Percentiles rank a stretch among this genome's conserved stretches.
phyloP scores from a whole-genome alignment of 2,329 filamentous ascomycete genomes.

The Coniochaeta sp. region DNA sequence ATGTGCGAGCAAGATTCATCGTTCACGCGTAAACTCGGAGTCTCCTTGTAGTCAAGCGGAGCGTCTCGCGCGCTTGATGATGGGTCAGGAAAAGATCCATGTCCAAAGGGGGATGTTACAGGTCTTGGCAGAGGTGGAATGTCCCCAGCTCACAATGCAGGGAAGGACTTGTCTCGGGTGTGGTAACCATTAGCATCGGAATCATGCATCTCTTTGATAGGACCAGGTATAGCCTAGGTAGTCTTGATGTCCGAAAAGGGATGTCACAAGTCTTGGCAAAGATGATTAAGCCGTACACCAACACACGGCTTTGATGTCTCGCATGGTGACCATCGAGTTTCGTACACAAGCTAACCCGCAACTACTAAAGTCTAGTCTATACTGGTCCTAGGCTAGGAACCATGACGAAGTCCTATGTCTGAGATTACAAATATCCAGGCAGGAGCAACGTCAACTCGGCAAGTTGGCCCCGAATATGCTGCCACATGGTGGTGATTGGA shows the following conservation, averaged over 20 bases:
- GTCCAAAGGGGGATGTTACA: not conserved
- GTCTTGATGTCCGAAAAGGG: not conserved
- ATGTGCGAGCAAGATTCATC: not conserved
- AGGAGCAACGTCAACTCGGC: not conserved
- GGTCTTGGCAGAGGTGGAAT: not conserved
- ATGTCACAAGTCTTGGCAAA: slow-evolving; percentile 1
- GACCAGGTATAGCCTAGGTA: not conserved
- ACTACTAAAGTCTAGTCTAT: too few relatives aligned
- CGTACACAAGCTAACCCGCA: not conserved
- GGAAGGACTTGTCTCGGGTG: too few relatives aligned
- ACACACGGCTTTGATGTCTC: not conserved
- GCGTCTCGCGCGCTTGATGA: not conserved
- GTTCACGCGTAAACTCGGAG: not conserved
- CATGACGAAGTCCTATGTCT: too few relatives aligned
- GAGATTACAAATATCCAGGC: not conserved
- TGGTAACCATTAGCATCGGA: too few relatives aligned
- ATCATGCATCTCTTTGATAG: too few relatives aligned
- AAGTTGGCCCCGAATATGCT: not conserved
- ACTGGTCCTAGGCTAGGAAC: not conserved
- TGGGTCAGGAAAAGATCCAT: not conserved
- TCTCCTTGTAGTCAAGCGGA: not conserved
- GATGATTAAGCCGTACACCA: not conserved
- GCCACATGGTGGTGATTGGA: not conserved
- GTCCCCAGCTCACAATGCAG: too few relatives aligned
- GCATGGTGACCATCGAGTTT: not conserved